Conservation (phyloP, 164 flowering plant genomes). For the Sextonia rubra region DNA sequence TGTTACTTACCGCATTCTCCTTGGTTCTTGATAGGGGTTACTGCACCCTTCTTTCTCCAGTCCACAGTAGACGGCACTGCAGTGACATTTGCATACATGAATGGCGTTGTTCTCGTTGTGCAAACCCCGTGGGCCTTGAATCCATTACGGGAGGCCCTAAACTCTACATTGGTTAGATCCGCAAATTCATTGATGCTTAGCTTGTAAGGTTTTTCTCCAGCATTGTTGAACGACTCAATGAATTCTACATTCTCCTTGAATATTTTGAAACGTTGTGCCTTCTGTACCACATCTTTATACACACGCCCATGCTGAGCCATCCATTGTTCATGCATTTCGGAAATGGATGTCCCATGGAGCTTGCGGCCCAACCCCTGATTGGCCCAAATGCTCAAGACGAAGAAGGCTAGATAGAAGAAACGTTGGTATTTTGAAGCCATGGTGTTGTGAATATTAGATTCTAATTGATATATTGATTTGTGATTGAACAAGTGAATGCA, state of each 20-base stretch:
- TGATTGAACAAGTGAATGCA: background rate
- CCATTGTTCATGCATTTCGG: constrained; percentile 16
- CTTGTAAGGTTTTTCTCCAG: constrained; percentile 11
- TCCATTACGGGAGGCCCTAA: constrained; percentile 19
- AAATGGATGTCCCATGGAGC: background rate
- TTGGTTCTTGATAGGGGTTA: constrained; percentile 39
- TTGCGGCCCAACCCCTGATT: constrained; percentile 10
- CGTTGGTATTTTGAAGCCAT: background rate
- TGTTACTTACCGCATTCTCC: constrained; percentile 33
- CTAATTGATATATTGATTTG: background rate
- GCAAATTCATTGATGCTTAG: constrained; percentile 26
- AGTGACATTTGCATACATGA: constrained; percentile 9
- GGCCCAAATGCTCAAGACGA: constrained; percentile 7
- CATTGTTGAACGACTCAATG: constrained; percentile 22
- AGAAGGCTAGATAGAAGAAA: background rate
- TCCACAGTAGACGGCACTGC: constrained; percentile 19
- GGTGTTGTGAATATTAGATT: too few species aligned
- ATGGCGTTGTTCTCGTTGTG: background rate
- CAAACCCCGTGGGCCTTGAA: background rate
- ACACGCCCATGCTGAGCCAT: constrained; percentile 11
- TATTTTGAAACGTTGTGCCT: constrained; percentile 22
- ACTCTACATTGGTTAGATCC: constrained; percentile 31
- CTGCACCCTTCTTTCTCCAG: constrained; percentile 40
- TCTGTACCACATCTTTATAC: constrained; percentile 14
- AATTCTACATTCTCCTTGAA: constrained; percentile 29